A percentile compares a stretch with the other conserved stretches of the same genome.
These are phyloP conservation scores for Colletotrichum phormii DNA, from an alignment of 2,329 filamentous ascomycete species.

Conservation along the genomic window DNA sequence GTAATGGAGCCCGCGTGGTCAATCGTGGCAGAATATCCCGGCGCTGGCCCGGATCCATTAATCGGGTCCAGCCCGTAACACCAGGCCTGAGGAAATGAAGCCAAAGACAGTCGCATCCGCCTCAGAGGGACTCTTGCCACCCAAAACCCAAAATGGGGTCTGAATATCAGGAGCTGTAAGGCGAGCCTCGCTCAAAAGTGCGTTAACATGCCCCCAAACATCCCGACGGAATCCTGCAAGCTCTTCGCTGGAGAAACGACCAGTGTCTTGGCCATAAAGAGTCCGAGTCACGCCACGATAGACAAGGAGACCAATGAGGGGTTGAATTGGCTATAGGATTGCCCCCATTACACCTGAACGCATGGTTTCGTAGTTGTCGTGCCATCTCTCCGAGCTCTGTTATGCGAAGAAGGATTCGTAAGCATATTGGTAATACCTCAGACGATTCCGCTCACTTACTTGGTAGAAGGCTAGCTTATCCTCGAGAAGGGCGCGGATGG, in stretches of 20 bases:
- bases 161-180: conserved; percentile 34
- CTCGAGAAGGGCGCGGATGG: conserved; percentile 66
- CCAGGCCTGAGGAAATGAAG: conserved; percentile 64
- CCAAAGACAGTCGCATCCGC: conserved; percentile 68
- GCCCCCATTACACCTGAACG: conserved; percentile 60
- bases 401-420: not conserved
- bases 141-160: conserved; percentile 68
- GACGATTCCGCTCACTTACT: not conserved
- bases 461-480: conserved; percentile 69
- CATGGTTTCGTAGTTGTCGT: conserved; percentile 70
- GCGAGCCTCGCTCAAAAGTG: conserved; percentile 54
- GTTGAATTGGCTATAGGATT: conserved; percentile 63
- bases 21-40: no score
- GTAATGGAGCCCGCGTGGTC: no score
- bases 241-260: conserved; percentile 63
- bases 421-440: not conserved
- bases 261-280: conserved; percentile 68
- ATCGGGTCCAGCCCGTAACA: no score
- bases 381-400: conserved; percentile 66
- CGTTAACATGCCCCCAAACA: conserved; percentile 65
- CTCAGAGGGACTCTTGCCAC: conserved; percentile 64
- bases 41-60: no score
- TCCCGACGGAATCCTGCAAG: conserved; percentile 57
- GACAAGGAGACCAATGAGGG: conserved; percentile 62
- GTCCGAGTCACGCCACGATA: conserved; percentile 55